Evolutionary conservation across 2,329 filamentous ascomycete species (phyloP).

Genomic region (Paracoccidioides lutzii): DNA sequence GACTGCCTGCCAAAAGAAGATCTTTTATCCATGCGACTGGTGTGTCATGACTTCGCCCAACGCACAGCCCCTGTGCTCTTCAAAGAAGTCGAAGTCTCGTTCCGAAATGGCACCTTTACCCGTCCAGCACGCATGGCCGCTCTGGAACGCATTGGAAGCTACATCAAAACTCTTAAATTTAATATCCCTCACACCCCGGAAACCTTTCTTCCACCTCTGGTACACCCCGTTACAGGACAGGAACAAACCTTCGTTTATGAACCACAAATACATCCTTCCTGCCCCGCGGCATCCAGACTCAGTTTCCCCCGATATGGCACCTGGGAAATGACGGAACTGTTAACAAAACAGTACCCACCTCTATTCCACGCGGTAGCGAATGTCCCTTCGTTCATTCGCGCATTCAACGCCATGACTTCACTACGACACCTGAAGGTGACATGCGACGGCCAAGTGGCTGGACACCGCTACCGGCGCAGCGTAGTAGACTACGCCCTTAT

Average conservation of each 20-base stretch:
- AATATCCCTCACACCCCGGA: constrained; percentile 61
- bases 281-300: constrained; percentile 44
- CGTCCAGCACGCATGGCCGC: constrained; percentile 60
- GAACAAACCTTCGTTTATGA: constrained; percentile 74
- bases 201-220: constrained; percentile 71
- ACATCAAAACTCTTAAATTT: constrained; percentile 69
- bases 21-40: constrained; percentile 23
- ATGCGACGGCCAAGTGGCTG: constrained; percentile 58
- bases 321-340: constrained; percentile 62
- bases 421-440: constrained; percentile 62
- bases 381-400: constrained; percentile 67
- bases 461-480: constrained; percentile 59
- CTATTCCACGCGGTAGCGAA: constrained; percentile 84
- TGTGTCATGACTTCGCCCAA: constrained; percentile 23
- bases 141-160: constrained; percentile 61
- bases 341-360: constrained; percentile 77
- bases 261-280: constrained; percentile 51
- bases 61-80: constrained; percentile 29
- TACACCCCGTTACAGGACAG: constrained; percentile 62
- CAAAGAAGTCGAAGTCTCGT: constrained; percentile 32
- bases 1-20: constrained; percentile 21
- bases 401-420: constrained; percentile 54
- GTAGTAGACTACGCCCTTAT: constrained; percentile 82
- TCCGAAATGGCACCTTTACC: constrained; percentile 56
- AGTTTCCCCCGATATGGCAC: constrained; percentile 64